Percentiles rank a stretch among this genome's conserved stretches.
phyloP scores from a whole-genome alignment of 2,329 filamentous ascomycete species.

The Neofusicoccum cordaticola region DNA sequence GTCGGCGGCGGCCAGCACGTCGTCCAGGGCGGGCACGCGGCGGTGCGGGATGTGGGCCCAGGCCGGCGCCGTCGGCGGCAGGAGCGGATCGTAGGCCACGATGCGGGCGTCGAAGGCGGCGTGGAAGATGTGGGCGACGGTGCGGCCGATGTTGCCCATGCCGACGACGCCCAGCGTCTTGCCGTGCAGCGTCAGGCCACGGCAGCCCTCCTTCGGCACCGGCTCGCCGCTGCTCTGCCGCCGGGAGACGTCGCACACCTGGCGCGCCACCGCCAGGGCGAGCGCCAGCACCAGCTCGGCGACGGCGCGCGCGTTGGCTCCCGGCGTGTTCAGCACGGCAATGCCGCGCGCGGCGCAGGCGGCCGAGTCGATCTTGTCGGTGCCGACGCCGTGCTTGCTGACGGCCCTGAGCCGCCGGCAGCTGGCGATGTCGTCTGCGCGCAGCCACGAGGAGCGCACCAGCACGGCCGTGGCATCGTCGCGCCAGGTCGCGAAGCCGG shows the following conservation, averaged over 20 bases:
- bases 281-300: constrained; percentile 41
- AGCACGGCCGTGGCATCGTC: constrained; percentile 42
- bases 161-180: constrained; percentile 49
- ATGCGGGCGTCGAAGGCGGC: constrained; percentile 40
- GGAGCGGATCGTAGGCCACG: constrained; percentile 39
- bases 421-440: constrained; percentile 38
- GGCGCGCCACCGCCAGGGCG: constrained; percentile 31
- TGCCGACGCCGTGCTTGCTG: constrained; percentile 49
- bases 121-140: constrained; percentile 24
- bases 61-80: constrained; percentile 43
- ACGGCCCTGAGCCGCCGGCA: constrained; percentile 41
- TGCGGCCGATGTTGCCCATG: constrained; percentile 39
- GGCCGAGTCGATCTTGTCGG: constrained; percentile 45
- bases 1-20: constrained; percentile 21
- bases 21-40: constrained; percentile 23
- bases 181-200: constrained; percentile 39
- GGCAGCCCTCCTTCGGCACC: constrained; percentile 43
- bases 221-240: constrained; percentile 31
- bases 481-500: constrained; percentile 39
- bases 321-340: constrained; percentile 49
- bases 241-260: constrained; percentile 27
- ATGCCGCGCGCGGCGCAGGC: constrained; percentile 41
- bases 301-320: constrained; percentile 44
- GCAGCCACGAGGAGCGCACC: constrained; percentile 38
- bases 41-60: constrained; percentile 25